phyloP scores from a whole-genome alignment of 78 protist genomes.

The Dictyostelium discoideum region DNA sequence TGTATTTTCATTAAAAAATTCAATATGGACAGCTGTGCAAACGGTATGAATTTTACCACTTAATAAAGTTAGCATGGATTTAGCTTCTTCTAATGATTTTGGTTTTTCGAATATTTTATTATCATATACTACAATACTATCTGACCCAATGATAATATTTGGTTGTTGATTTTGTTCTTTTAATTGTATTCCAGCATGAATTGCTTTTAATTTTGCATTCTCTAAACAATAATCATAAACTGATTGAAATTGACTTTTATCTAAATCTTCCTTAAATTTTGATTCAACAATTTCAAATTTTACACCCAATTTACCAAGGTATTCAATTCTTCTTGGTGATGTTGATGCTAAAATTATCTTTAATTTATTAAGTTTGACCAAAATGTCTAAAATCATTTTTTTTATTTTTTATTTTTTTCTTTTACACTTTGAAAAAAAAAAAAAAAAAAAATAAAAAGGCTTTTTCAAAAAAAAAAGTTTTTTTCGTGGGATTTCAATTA shows the following conservation, averaged over 20 bases:
- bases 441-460: too few relatives aligned
- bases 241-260: conserved; percentile 22
- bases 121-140: conserved; percentile 66
- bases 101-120: conserved; percentile 75
- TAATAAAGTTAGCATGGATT: conserved; percentile 24
- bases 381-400: conserved; percentile 65
- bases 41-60: conserved; percentile 57
- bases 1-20: background rate
- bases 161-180: conserved; percentile 2
- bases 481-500: too few relatives aligned
- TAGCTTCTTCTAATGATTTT: conserved; percentile 29
- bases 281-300: conserved; percentile 37
- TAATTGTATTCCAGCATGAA: conserved; percentile 11
- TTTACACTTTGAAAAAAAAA: too few relatives aligned
- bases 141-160: conserved; percentile 65
- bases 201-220: conserved; percentile 32
- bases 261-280: conserved; percentile 66
- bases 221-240: conserved; percentile 26
- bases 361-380: conserved; percentile 20
- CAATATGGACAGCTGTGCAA: conserved; percentile 40
- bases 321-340: conserved; percentile 69
- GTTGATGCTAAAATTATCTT: conserved; percentile 55
- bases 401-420: background rate
- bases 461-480: too few relatives aligned
- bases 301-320: conserved; percentile 32